Conservation (phyloP, 2,329 filamentous ascomycete genomes). For the Calonectria multiphialidica region DNA sequence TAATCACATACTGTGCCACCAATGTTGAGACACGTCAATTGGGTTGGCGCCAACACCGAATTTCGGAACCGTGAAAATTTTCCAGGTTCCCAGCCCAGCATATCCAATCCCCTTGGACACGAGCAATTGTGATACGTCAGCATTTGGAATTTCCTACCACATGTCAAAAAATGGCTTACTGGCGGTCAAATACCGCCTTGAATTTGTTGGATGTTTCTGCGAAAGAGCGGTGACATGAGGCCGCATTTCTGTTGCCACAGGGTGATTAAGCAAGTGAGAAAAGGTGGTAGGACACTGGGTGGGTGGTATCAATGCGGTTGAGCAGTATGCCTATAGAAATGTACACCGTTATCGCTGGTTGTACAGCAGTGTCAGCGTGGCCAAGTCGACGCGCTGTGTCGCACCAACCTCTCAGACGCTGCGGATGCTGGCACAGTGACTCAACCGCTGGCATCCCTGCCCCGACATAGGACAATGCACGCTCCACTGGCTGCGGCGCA, state of each 20-base stretch:
- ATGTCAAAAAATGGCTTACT: neutral
- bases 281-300: neutral
- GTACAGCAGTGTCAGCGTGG: neutral
- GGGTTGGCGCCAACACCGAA: neutral
- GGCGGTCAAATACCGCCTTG: neutral
- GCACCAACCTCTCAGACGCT: neutral
- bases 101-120: neutral
- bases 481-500: neutral
- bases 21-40: neutral
- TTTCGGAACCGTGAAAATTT: neutral
- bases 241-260: neutral
- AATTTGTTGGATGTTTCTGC: neutral
- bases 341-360: neutral
- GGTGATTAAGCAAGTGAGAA: slow-evolving; percentile 2
- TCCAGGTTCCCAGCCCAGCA: neutral
- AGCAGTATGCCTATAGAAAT: neutral
- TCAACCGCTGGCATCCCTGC: neutral
- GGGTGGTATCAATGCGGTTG: neutral
- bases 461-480: no score
- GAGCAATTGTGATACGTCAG: neutral
- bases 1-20: neutral
- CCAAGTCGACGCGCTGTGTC: neutral
- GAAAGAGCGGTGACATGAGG: neutral
- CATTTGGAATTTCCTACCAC: neutral
- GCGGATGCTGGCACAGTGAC: neutral